Evolutionary conservation across 148 eudicot genomes (phyloP), one percentile per base, ranked within the genome.

Genomic region (Nepenthes gracilis): DNA sequence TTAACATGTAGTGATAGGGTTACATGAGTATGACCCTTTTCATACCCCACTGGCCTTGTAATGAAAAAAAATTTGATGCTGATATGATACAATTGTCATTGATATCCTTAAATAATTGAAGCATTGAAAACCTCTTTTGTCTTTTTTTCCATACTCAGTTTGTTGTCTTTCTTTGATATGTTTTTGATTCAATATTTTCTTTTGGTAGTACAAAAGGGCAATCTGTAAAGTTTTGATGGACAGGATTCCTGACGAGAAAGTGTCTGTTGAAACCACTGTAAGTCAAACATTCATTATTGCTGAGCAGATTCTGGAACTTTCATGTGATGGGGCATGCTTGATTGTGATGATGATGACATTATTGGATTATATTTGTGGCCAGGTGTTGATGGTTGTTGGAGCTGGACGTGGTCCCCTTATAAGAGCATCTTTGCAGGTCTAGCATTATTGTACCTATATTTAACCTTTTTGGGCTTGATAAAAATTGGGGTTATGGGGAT

Each of bases 331-430:
- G 48, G 32, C 47, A 12, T 54, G 56, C 45, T 40, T 40, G 45
- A 40, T 40, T 40, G 6, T n/a, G 15, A 49, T 49, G 12, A 11
- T 49, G 53, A 49, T 32, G 45, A 12, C n/a, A 43, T 10, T 55
- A 43, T 33, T 35, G 6, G 36, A 13, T 23, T 43, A 35, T 47
- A 11, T 34, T 36, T 33, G 32, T 2, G 35, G 12, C 23, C 58
- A 92, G 96, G 88, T 93, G 43, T 70, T 93, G 77, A 93, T 93
- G 98, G 98, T 93, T 70, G 98, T 93, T 48, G 98, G 98, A 66
- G 98, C 98, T 68, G 98, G 98, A 63, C 80, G 98, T 50, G 98
- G 98, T 43, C 98, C 98, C 67, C 98, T 93, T 71, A 95, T 93
- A 37, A 72, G 95, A 81, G 96, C 98, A 50, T 82, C 98, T 12